A percentile compares a stretch with the other conserved stretches of the same genome.
Evolutionary conservation across 257 asterid species (phyloP).

Genomic region (Solanum peruvianum): DNA sequence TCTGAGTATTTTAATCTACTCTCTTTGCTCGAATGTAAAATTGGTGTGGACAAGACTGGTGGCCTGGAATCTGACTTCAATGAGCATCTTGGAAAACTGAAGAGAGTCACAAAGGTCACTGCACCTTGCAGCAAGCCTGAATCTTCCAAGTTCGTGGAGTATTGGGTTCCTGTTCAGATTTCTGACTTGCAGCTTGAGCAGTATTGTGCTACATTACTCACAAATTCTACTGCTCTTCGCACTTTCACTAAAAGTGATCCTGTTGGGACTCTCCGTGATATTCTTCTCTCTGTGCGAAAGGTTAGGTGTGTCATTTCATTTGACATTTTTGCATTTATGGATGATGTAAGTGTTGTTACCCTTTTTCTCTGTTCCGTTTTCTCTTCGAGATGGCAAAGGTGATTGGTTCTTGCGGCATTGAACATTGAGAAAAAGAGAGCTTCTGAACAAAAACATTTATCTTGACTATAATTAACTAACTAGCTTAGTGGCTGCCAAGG

Average conservation of each 20-base stretch:
- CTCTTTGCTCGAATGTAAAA: slow-evolving; percentile 33
- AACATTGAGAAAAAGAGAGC: background rate
- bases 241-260: slow-evolving; percentile 43
- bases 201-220: slow-evolving; percentile 63
- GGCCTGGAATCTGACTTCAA: slow-evolving; percentile 24
- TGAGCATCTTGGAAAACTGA: slow-evolving; percentile 37
- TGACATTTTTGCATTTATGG: slow-evolving; percentile 2
- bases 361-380: background rate
- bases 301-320: slow-evolving; percentile 25
- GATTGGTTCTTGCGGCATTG: background rate
- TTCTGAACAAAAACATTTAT: background rate
- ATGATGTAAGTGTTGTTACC: background rate
- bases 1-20: slow-evolving; percentile 34
- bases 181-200: slow-evolving; percentile 82
- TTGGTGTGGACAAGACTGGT: slow-evolving; percentile 27
- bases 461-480: background rate
- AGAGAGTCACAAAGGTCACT: slow-evolving; percentile 24
- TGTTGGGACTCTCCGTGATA: slow-evolving; percentile 55
- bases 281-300: slow-evolving; percentile 63
- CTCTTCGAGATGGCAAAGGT: background rate
- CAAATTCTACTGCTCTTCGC: slow-evolving; percentile 36
- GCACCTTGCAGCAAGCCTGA: slow-evolving; percentile 27
- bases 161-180: slow-evolving; percentile 78
- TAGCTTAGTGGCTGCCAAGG: background rate
- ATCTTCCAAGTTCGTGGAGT: slow-evolving; percentile 58